phyloP scores from a whole-genome alignment of 2,329 filamentous ascomycete genomes.

The Cladobotryum protrusum region DNA sequence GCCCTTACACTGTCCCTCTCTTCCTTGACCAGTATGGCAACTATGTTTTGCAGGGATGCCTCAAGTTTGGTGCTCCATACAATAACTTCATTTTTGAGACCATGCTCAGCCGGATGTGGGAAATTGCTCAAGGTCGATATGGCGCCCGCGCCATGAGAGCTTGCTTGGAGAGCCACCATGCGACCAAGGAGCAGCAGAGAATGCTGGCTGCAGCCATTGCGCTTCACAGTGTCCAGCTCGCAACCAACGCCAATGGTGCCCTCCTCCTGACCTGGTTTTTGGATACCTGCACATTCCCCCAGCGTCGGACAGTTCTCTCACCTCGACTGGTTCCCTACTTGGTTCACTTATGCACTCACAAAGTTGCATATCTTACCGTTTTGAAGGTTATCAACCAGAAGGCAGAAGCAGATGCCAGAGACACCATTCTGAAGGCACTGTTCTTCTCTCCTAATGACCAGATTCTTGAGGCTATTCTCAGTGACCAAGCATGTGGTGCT shows the following conservation, averaged over 20 bases:
- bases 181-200: slow-evolving; percentile 90
- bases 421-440: slow-evolving; percentile 80
- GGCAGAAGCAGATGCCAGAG: slow-evolving; percentile 84
- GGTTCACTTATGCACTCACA: slow-evolving; percentile 94
- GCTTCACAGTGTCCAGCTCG: slow-evolving; percentile 92
- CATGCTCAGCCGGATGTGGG: slow-evolving; percentile 92
- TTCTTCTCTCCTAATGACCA: slow-evolving; percentile 89
- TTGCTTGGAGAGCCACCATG: slow-evolving; percentile 91
- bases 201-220: slow-evolving; percentile 92
- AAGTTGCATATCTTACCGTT: slow-evolving; percentile 94
- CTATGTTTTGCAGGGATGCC: slow-evolving; percentile 93
- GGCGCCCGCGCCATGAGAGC: slow-evolving; percentile 94
- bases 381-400: slow-evolving; percentile 98
- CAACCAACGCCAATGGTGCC: slow-evolving; percentile 92
- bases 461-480: slow-evolving; percentile 81
- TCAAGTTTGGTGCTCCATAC: slow-evolving; percentile 82
- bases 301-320: slow-evolving; percentile 82
- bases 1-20: slow-evolving; percentile 79
- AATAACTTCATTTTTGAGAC: slow-evolving; percentile 98
- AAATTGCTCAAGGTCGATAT: slow-evolving; percentile 86
- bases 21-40: slow-evolving; percentile 98
- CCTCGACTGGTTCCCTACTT: slow-evolving; percentile 88
- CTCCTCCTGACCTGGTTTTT: slow-evolving; percentile 95
- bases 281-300: slow-evolving; percentile 93
- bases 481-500: slow-evolving; percentile 84